Evolutionary conservation across 352 stramenopile genomes (phyloP).

Genomic region (Blastocystis sp.): DNA sequence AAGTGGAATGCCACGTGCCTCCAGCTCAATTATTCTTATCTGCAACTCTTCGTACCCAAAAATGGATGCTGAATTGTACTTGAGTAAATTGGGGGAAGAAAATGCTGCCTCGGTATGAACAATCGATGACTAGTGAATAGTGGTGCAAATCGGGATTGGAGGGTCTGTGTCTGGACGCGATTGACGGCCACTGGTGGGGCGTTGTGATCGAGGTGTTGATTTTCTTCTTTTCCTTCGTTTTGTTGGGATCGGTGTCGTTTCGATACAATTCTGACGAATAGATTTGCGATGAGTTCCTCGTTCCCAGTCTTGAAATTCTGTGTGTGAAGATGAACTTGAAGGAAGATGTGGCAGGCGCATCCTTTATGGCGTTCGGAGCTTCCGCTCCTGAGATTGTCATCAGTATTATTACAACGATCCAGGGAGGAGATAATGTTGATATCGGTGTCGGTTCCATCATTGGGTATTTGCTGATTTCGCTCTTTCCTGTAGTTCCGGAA

Average conservation of each 20-base stretch:
- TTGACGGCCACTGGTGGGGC: constrained; percentile 31
- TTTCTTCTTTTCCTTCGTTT: constrained; percentile 30
- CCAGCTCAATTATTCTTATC: no score
- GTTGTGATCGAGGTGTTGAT: constrained; percentile 43
- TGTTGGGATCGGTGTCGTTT: background rate
- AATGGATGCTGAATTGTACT: background rate
- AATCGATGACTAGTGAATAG: background rate
- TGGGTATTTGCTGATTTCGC: background rate
- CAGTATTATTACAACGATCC: constrained; percentile 52
- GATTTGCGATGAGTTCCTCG: constrained; percentile 46
- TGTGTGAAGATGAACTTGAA: constrained; percentile 49
- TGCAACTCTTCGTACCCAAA: background rate
- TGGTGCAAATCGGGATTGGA: constrained; percentile 1
- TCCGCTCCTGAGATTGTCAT: constrained; percentile 50
- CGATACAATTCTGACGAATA: background rate
- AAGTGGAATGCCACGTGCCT: no score
- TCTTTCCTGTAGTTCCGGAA: background rate
- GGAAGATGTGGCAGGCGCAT: constrained; percentile 49
- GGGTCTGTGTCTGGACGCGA: constrained; percentile 37
- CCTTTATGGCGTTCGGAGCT: constrained; percentile 41
- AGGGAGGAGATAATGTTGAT: constrained; percentile 48
- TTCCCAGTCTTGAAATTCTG: constrained; percentile 47
- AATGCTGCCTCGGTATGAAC: background rate
- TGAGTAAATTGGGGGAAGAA: background rate
- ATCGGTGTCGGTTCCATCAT: constrained; percentile 54